Evolutionary conservation across 2,329 filamentous ascomycete genomes (phyloP).

Genomic region (Alternaria panax): DNA sequence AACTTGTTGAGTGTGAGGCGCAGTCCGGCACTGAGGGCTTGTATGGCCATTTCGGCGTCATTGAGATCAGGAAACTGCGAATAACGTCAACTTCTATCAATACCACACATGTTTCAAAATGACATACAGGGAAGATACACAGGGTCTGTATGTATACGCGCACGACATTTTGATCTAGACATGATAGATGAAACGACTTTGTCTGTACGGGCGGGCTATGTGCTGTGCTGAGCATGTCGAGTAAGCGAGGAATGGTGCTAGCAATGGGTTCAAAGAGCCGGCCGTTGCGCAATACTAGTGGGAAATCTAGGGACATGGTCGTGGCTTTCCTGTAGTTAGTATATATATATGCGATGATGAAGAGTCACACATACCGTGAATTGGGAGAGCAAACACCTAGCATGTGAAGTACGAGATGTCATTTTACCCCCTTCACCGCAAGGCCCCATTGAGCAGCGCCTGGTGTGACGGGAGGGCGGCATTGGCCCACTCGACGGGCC

Average conservation of each 20-base stretch:
- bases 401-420: slow-evolving; percentile 36
- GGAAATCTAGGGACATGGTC: slow-evolving; percentile 30
- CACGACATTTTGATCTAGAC: slow-evolving; percentile 42
- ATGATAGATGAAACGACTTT: slow-evolving; percentile 38
- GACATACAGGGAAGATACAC: slow-evolving; percentile 39
- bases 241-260: slow-evolving; percentile 23
- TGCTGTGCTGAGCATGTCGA: slow-evolving; percentile 39
- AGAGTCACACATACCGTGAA: slow-evolving; percentile 30
- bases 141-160: slow-evolving; percentile 44
- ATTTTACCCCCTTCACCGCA: slow-evolving; percentile 41
- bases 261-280: slow-evolving; percentile 22
- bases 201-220: slow-evolving; percentile 25
- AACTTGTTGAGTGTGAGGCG: slow-evolving; percentile 34
- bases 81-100: neutral
- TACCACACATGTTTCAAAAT: neutral
- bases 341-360: slow-evolving; percentile 30
- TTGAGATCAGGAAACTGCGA: slow-evolving; percentile 37
- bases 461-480: slow-evolving; percentile 39
- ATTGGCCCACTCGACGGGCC: slow-evolving; percentile 36
- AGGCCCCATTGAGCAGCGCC: slow-evolving; percentile 27
- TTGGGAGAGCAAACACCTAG: slow-evolving; percentile 36
- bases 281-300: slow-evolving; percentile 28
- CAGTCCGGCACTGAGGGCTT: slow-evolving; percentile 33
- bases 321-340: slow-evolving; percentile 25
- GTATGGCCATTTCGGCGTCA: slow-evolving; percentile 36